A percentile compares a stretch with the other conserved stretches of the same genome.
These are phyloP conservation scores for Daldinia childiae DNA, from an alignment of 495 filamentous ascomycete species.

Conservation along the genomic window DNA sequence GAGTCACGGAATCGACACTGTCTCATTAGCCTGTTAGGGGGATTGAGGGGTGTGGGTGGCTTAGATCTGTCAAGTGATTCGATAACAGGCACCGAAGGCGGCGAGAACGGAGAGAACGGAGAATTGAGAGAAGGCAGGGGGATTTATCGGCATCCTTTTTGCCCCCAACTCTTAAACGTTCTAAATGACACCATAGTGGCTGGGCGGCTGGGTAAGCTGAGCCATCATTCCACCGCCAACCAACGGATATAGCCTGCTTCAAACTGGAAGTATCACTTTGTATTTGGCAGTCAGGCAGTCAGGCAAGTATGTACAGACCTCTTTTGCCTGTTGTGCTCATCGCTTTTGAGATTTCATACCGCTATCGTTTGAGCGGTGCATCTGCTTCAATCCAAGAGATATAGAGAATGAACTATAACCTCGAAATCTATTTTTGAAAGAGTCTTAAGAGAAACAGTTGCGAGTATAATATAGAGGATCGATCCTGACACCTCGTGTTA, in stretches of 20 bases:
- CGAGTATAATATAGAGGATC: background rate
- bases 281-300: background rate
- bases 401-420: background rate
- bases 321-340: background rate
- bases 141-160: slow-evolving; percentile 11
- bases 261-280: slow-evolving; percentile 2
- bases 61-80: slow-evolving; percentile 40
- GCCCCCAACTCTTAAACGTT: slow-evolving; percentile 15
- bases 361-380: background rate
- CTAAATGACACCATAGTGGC: slow-evolving; percentile 9
- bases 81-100: slow-evolving; percentile 21
- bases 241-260: slow-evolving; percentile 10
- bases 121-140: background rate
- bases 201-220: slow-evolving; percentile 36
- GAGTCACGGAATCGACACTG: slow-evolving; percentile 15
- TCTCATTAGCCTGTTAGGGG: slow-evolving; percentile 26
- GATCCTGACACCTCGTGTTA: background rate
- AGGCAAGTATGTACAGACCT: too few relatives aligned
- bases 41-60: slow-evolving; percentile 22
- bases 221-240: slow-evolving; percentile 25
- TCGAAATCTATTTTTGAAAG: background rate
- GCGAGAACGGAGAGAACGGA: slow-evolving; percentile 14
- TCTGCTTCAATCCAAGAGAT: background rate
- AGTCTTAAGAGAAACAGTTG: background rate
- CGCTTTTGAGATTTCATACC: background rate